A percentile compares a stretch with the other conserved stretches of the same genome.
Evolutionary conservation across 2,329 filamentous ascomycete genomes (phyloP).

Genomic region (Pseudopithomyces maydicus): DNA sequence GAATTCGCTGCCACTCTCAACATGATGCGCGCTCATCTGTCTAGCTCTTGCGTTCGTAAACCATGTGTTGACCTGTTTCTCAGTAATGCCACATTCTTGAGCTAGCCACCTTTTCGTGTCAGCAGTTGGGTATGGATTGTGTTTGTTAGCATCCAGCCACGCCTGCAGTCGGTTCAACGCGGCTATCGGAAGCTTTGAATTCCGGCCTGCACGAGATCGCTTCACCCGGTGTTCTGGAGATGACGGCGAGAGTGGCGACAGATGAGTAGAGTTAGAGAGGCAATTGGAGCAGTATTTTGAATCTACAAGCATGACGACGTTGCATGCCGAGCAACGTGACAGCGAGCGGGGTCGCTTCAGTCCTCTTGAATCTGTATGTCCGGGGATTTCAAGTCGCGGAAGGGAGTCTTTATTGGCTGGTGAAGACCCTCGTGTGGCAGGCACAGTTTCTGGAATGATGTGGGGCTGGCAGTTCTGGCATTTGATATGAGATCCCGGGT

Average conservation of each 20-base stretch:
- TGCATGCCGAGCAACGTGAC: conserved; percentile 29
- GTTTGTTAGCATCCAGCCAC: conserved; percentile 36
- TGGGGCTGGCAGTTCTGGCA: conserved; percentile 28
- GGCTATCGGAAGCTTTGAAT: conserved; percentile 34
- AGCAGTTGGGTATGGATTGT: conserved; percentile 38
- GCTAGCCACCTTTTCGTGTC: conserved; percentile 36
- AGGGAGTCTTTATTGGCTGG: conserved; percentile 10
- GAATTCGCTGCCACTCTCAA: conserved; percentile 25
- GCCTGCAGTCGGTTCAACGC: conserved; percentile 32
- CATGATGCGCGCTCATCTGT: conserved; percentile 20
- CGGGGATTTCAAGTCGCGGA: conserved; percentile 16
- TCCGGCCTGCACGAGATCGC: conserved; percentile 36
- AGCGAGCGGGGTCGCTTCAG: neutral
- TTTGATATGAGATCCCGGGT: conserved; percentile 22
- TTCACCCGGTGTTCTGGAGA: conserved; percentile 17
- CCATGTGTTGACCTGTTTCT: conserved; percentile 44
- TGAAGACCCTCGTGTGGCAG: neutral
- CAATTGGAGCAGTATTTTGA: conserved; percentile 22
- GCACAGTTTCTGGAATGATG: conserved; percentile 3
- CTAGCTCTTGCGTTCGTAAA: conserved; percentile 42
- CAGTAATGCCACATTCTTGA: conserved; percentile 36
- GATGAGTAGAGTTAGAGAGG: conserved; percentile 6
- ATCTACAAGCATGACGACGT: conserved; percentile 23
- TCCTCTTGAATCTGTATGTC: conserved; percentile 1
- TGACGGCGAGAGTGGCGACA: conserved; percentile 17